Base-by-base conservation (phyloP, 805 yeast genomes). In the Saturnispora zaruensis region DNA sequence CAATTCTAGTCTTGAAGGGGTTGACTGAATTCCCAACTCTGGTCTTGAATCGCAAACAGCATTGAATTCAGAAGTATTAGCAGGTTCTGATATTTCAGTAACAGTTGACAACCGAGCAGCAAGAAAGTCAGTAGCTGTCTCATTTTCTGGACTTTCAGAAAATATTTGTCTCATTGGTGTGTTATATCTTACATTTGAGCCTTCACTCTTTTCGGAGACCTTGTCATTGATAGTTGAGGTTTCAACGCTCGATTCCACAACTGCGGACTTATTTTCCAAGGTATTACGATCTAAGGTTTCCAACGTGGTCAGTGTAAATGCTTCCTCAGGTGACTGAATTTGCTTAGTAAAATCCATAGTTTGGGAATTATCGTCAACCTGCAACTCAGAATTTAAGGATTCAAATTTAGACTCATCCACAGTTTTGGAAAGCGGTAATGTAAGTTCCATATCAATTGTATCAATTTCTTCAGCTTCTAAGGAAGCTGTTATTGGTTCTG, bases 331-430 rank as follows among this genome's bases (percentile, higher is more conserved):
- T n/a, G 42, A 13, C 4, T 11, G 9, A 13, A 38, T 23, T 21
- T 21, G 49, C 23, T 33, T 25, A 25, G 54, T 53, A 2, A 51
- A 43, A 11, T 51, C 52, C 52, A 54, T 45, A 24, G 51, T 45
- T 42, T 47, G 37, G 26, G 48, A 34, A 6, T 18, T 40, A 16
- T 47, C 41, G 30, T 48, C 43, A 13, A 42, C 28, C 3, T 38
- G 23, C 24, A 23, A 11, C 21, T 36, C 40, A 16, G 40, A 14
- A 7, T 36, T 13, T 8, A 18, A 16, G 9, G 23, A 3, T 18
- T 9, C 11, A 8, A 20, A 4, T 8, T n/a, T 18, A 36, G 20
- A 7, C 9, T 36, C 40, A 16, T 36, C 11, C 5, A 36, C 23
- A n/a, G 6, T 16, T 7, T 16, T 36, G 5, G 21, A 18, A 18